A percentile compares a stretch with the other conserved stretches of the same genome.
These are phyloP conservation scores for Hemileccinum impolitum DNA, from an alignment of 768 basidiomycete species.

Conservation along the genomic window DNA sequence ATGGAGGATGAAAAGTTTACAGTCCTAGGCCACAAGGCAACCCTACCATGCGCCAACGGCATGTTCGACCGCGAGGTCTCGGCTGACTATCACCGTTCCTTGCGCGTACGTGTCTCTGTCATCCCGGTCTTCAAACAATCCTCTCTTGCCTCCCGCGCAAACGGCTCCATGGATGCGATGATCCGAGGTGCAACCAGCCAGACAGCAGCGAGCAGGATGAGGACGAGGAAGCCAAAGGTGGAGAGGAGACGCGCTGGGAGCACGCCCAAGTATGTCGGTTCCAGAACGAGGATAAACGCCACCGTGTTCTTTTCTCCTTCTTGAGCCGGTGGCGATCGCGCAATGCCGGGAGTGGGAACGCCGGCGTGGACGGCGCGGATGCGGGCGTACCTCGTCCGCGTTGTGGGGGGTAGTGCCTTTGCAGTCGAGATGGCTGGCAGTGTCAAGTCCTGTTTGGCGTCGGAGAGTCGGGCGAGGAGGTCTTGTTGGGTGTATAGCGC, in stretches of 20 bases:
- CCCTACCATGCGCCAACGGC: slow-evolving; percentile 23
- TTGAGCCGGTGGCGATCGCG: background rate
- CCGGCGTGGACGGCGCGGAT: slow-evolving; percentile 53
- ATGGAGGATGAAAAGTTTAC: too few relatives aligned
- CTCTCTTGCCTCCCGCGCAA: slow-evolving; percentile 21
- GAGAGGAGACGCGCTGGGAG: slow-evolving; percentile 53
- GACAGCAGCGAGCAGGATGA: slow-evolving; percentile 25
- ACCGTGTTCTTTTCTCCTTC: slow-evolving; percentile 36
- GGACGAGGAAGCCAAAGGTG: slow-evolving; percentile 28
- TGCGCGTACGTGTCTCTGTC: slow-evolving; percentile 6
- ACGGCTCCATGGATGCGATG: slow-evolving; percentile 20
- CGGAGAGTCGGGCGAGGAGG: slow-evolving; percentile 11
- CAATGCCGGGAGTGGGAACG: slow-evolving; percentile 31
- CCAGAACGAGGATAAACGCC: slow-evolving; percentile 51
- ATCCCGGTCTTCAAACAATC: slow-evolving; percentile 11
- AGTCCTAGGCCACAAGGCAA: too few relatives aligned
- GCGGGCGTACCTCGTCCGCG: slow-evolving; percentile 53
- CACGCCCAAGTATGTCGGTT: slow-evolving; percentile 57
- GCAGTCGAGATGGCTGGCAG: too few relatives aligned
- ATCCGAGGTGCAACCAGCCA: slow-evolving; percentile 13
- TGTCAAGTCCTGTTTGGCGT: too few relatives aligned
- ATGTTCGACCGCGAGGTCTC: slow-evolving; percentile 10
- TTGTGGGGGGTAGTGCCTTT: slow-evolving; percentile 12
- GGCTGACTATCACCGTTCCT: slow-evolving; percentile 23
- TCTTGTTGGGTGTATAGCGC: slow-evolving; percentile 36